phyloP scores from a whole-genome alignment of 2,329 filamentous ascomycete genomes.

The Graphilbum fragrans region DNA sequence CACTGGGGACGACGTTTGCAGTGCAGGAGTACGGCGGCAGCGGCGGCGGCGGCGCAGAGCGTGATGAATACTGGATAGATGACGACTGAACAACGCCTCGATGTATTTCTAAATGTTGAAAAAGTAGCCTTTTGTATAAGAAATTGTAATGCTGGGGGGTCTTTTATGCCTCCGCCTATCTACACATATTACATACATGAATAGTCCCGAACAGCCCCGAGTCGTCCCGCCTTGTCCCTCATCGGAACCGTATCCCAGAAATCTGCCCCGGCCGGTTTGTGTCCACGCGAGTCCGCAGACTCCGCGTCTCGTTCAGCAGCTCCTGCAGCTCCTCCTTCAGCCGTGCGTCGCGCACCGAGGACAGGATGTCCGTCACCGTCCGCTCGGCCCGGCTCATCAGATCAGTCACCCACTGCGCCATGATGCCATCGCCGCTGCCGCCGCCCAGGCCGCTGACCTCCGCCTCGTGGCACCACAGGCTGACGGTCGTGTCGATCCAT shows the following conservation, averaged over 20 bases:
- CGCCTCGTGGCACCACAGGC: constrained; percentile 36
- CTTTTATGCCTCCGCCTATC: not conserved
- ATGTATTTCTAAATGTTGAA: constrained; percentile 4
- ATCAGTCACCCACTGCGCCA: constrained; percentile 33
- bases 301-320: constrained; percentile 11
- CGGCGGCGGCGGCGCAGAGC: constrained; percentile 15
- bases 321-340: constrained; percentile 11
- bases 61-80: constrained; percentile 9
- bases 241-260: constrained; percentile 8
- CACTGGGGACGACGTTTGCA: constrained; percentile 63
- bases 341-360: constrained; percentile 19
- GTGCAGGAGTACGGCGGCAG: constrained; percentile 26
- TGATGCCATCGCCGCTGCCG: constrained; percentile 22
- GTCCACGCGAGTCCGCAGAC: constrained; percentile 12
- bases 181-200: too few species aligned
- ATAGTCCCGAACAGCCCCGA: too few species aligned
- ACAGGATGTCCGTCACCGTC: constrained; percentile 22
- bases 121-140: too few species aligned
- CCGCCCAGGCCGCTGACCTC: constrained; percentile 28
- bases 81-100: constrained; percentile 2
- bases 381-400: constrained; percentile 37
- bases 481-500: constrained; percentile 38
- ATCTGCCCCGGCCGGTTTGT: constrained; percentile 7
- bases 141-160: too few species aligned
- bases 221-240: too few species aligned